Conservation (phyloP, 371 early-diverging fungal genomes). For the Mucor indicus region DNA sequence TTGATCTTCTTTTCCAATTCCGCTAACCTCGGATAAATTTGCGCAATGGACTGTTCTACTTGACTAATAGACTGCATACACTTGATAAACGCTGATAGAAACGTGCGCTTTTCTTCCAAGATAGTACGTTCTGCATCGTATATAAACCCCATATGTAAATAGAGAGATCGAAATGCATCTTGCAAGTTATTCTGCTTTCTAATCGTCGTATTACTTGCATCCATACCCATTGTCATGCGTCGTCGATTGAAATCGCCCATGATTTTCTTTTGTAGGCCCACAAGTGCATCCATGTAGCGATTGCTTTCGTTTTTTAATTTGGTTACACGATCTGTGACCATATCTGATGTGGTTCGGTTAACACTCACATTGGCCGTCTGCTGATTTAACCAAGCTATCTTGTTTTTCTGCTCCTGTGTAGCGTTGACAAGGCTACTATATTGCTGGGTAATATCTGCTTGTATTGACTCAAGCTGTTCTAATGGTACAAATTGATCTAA, state of each 20-base stretch:
- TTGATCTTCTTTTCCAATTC: constrained; percentile 11
- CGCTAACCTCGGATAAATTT: constrained; percentile 14
- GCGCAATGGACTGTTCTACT: constrained; percentile 15
- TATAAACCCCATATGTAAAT: constrained; percentile 2
- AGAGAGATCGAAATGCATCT: constrained; percentile 3
- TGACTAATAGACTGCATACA: constrained; percentile 18
- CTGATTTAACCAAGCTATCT: constrained; percentile 6
- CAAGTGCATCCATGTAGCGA: constrained; percentile 2
- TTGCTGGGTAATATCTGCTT: neutral
- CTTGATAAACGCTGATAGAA: constrained; percentile 3
- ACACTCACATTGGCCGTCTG: constrained; percentile 2
- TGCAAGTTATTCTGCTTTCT: neutral
- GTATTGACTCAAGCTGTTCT: neutral
- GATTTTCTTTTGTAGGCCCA: constrained; percentile 3
- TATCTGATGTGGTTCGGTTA: constrained; percentile 10
- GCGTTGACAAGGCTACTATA: constrained; percentile 10
- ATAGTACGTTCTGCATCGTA: constrained; percentile 6
- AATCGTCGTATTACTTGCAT: too few relatives aligned
- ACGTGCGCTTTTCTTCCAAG: constrained; percentile 2
- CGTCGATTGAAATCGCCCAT: neutral
- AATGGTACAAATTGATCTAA: constrained; percentile 3
- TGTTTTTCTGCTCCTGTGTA: constrained; percentile 10
- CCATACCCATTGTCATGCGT: neutral
- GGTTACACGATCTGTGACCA: neutral
- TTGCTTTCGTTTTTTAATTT: constrained; percentile 3